Base-by-base conservation (phyloP, 495 filamentous ascomycete genomes). In the Neurospora sp. region DNA sequence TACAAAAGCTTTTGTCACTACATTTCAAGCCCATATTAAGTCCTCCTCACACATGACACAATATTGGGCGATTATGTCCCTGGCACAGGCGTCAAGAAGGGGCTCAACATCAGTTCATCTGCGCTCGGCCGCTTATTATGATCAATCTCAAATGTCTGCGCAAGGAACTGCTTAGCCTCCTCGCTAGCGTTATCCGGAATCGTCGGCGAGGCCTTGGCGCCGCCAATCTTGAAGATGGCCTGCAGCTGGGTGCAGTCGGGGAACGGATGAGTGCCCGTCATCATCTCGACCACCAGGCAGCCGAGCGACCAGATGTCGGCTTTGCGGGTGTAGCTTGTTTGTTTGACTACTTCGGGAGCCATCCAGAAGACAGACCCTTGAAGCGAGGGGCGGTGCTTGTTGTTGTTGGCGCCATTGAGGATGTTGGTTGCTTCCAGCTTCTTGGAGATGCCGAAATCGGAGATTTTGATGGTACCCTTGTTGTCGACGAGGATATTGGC, bases 311-410 rank as follows among this genome's bases (percentile, higher is more conserved):
- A 99, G 78, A 99, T 98, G 80, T 99, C 96, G n/a, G 96, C 96
- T 83, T 99, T 99, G 79, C 95, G 94, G 0, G 96, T 98, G 80
- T 99, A 97, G 0, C 93, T 93, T 2, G 95, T 98, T 82, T 98
- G 96, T 74, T 94, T 94, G 70, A 99, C 96, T 39, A 99, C 96
- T 82, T 99, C 96, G 38, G 96, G 96, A 3, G 96, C 96, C 96
- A 99, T 99, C 96, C 96, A 99, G 82, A 98, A 99, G 65, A 99
- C 96, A 71, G 93, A 97, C 39, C 96, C 96, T 77, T 99, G 96
- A 14, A 99, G 85, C 2, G 95, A 98, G 3, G 96, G 94, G 14
- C 96, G 91, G 79, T 96, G 89, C 74, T 91, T 88, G 82, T 93
- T 91, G 73, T 91, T 87, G 68, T 86, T 86, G 77, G 87, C 82